Conservation (phyloP, 2,329 filamentous ascomycete genomes). For the Aspergillus puulaauensis region DNA sequence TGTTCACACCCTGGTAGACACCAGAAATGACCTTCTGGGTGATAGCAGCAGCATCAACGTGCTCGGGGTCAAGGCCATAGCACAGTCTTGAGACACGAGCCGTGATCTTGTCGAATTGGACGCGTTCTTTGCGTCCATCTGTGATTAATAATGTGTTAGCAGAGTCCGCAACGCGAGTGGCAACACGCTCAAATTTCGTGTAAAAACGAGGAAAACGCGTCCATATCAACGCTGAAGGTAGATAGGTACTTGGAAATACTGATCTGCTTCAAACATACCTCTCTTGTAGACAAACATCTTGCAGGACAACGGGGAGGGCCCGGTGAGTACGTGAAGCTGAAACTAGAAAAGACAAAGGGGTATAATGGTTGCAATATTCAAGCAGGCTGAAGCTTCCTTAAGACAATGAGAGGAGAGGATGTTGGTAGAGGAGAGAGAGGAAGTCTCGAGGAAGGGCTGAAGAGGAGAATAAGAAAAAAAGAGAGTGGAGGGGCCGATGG, state of each 20-base stretch:
- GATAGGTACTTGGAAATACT: background rate
- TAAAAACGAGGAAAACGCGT: background rate
- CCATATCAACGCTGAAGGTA: background rate
- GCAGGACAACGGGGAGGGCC: constrained; percentile 15
- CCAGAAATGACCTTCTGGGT: constrained; percentile 99
- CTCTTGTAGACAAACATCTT: constrained; percentile 65
- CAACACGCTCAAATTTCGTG: constrained; percentile 9
- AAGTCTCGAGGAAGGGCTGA: constrained; percentile 15
- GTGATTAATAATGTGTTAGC: constrained; percentile 22
- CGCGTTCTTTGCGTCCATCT: constrained; percentile 99
- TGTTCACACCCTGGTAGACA: constrained; percentile 97
- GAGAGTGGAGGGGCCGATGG: constrained; percentile 27
- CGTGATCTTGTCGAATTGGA: constrained; percentile 99
- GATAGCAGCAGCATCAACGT: constrained; percentile 96
- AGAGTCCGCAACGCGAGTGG: constrained; percentile 14
- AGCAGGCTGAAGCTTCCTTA: constrained; percentile 4
- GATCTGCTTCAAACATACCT: constrained; percentile 46
- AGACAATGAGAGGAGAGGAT: constrained; percentile 6
- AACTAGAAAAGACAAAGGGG: constrained; percentile 17
- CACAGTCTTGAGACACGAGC: constrained; percentile 95
- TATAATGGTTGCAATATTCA: constrained; percentile 15
- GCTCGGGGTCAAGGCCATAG: constrained; percentile 92
- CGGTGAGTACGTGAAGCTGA: constrained; percentile 13
- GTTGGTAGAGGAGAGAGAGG: background rate
- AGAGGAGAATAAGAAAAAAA: constrained; percentile 24